Percentiles rank a stretch among this genome's conserved stretches.
Conservation (phyloP, 140 eudicot species). For the Senecio squalidus region DNA sequence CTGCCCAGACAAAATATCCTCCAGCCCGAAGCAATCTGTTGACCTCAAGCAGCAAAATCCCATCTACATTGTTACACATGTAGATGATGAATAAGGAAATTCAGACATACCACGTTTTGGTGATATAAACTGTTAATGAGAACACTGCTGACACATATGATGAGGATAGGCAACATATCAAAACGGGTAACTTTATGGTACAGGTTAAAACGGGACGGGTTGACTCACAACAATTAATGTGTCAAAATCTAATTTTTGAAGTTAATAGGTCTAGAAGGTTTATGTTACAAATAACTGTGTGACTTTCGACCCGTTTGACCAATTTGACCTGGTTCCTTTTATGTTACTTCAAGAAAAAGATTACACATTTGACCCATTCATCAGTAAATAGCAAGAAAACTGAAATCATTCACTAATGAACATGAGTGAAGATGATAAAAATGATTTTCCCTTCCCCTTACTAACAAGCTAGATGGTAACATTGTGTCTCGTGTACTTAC, state of each 20-base stretch:
- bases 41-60: constrained; percentile 91
- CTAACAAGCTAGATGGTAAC: background rate
- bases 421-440: background rate
- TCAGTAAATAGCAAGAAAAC: background rate
- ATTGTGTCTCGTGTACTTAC: too few species aligned
- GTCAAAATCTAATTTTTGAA: background rate
- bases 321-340: background rate
- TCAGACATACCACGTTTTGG: constrained; percentile 1
- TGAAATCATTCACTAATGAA: background rate
- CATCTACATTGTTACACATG: constrained; percentile 44
- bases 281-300: background rate
- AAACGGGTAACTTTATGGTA: background rate
- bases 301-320: background rate
- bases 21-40: constrained; percentile 89
- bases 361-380: background rate
- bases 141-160: background rate
- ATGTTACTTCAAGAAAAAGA: background rate
- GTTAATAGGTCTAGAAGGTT: background rate
- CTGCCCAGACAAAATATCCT: constrained; percentile 97
- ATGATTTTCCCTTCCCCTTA: background rate
- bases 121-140: background rate
- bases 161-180: background rate
- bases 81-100: constrained; percentile 1
- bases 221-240: background rate
- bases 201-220: background rate